Conservation (phyloP, 805 yeast species). For the Debaryomyces maramus region DNA sequence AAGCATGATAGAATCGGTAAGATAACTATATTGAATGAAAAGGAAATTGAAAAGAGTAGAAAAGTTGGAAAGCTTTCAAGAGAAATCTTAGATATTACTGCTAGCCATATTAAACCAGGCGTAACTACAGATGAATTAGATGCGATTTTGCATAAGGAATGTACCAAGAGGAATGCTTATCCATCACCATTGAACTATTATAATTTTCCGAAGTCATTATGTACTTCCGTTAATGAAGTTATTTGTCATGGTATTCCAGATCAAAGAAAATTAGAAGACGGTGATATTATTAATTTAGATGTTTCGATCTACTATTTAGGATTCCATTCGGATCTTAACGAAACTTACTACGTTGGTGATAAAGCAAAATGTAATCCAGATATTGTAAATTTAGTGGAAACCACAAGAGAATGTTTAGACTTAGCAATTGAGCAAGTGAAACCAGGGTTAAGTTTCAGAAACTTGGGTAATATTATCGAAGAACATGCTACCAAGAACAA, state of each 20-base stretch:
- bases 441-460: slow-evolving; percentile 88
- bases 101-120: slow-evolving; percentile 81
- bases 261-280: slow-evolving; percentile 80
- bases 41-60: slow-evolving; percentile 72
- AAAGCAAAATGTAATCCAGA: slow-evolving; percentile 79
- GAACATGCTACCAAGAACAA: slow-evolving; percentile 74
- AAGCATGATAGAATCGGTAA: slow-evolving; percentile 65
- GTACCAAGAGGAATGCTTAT: slow-evolving; percentile 83
- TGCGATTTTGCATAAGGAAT: slow-evolving; percentile 80
- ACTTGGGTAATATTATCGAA: slow-evolving; percentile 85
- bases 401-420: slow-evolving; percentile 82
- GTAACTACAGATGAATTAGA: slow-evolving; percentile 92
- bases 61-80: slow-evolving; percentile 75
- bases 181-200: slow-evolving; percentile 95
- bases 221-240: slow-evolving; percentile 93
- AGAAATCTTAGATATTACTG: slow-evolving; percentile 88
- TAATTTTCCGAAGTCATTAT: slow-evolving; percentile 87
- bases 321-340: slow-evolving; percentile 91
- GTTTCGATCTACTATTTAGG: slow-evolving; percentile 85
- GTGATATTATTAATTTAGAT: slow-evolving; percentile 92
- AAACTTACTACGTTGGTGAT: slow-evolving; percentile 94
- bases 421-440: slow-evolving; percentile 80
- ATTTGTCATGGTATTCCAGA: slow-evolving; percentile 98
- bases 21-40: slow-evolving; percentile 62
- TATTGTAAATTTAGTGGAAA: slow-evolving; percentile 83